Percentiles rank a stretch among this genome's conserved stretches.
Evolutionary conservation across 2,329 filamentous ascomycete genomes (phyloP).

Genomic region (Fusarium sp.): DNA sequence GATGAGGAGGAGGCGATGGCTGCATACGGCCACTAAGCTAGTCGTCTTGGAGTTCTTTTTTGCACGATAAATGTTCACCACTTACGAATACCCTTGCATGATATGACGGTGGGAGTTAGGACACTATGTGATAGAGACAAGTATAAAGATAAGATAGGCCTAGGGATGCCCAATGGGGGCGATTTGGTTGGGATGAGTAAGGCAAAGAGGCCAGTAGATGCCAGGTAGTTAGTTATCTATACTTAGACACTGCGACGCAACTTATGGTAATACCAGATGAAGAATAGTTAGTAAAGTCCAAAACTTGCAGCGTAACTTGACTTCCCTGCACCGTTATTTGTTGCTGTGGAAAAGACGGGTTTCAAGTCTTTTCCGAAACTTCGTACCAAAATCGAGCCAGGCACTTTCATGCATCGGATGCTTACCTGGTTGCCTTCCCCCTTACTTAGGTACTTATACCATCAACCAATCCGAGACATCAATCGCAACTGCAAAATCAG

Average conservation of each 20-base stretch:
- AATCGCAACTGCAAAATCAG: background rate
- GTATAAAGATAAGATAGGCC: slow-evolving; percentile 23
- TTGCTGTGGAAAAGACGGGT: background rate
- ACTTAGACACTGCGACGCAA: slow-evolving; percentile 17
- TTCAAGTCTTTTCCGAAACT: background rate
- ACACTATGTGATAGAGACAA: slow-evolving; percentile 14
- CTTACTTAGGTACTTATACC: too few relatives aligned
- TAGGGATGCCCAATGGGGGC: slow-evolving; percentile 15
- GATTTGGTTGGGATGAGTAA: slow-evolving; percentile 21
- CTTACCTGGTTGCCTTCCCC: background rate
- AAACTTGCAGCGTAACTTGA: background rate
- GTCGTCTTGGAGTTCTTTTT: background rate
- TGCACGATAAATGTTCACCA: slow-evolving; percentile 7
- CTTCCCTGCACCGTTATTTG: background rate
- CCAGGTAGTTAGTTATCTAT: slow-evolving; percentile 10
- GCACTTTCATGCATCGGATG: background rate
- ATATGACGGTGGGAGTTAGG: slow-evolving; percentile 4
- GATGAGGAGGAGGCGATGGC: slow-evolving; percentile 64
- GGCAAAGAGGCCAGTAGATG: slow-evolving; percentile 26
- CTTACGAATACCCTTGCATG: slow-evolving; percentile 24
- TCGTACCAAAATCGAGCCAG: background rate
- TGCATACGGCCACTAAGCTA: slow-evolving; percentile 55
- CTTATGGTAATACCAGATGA: slow-evolving; percentile 35
- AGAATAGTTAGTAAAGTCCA: slow-evolving; percentile 3
- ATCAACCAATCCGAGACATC: slow-evolving; percentile 4